Conservation (phyloP, 306 rosid genomes). For the Lathyrus sativus region DNA sequence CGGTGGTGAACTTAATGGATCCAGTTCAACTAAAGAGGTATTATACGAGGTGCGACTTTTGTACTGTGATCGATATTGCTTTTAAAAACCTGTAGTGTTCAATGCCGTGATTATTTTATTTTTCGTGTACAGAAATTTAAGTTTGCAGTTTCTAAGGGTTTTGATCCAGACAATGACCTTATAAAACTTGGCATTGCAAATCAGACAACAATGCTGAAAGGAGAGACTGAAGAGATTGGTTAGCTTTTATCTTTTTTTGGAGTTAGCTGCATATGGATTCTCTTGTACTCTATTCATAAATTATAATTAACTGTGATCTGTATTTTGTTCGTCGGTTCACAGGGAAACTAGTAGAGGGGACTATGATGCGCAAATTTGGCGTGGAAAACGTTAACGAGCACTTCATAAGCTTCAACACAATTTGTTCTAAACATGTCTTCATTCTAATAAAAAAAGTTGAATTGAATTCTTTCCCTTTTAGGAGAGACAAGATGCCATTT, state of each 20-base stretch:
- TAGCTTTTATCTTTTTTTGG: conserved; percentile 32
- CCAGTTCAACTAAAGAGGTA: conserved; percentile 85
- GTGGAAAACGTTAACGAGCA: conserved; percentile 80
- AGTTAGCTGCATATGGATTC: neutral
- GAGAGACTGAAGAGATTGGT: conserved; percentile 99
- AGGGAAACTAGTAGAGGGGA: conserved; percentile 86
- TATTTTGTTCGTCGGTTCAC: conserved; percentile 34
- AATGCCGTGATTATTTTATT: conserved; percentile 31
- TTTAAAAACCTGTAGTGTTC: neutral
- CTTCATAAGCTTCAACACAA: conserved; percentile 92
- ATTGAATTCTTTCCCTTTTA: conserved; percentile 36
- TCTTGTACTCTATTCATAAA: conserved; percentile 13
- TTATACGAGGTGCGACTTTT: conserved; percentile 62
- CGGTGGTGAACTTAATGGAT: conserved; percentile 82
- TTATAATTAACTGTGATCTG: conserved; percentile 12
- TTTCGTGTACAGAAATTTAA: conserved; percentile 75
- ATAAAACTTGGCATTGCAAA: conserved; percentile 81
- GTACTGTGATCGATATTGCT: conserved; percentile 25
- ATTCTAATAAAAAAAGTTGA: conserved; percentile 16
- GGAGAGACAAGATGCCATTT: conserved; percentile 99
- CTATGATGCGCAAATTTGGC: conserved; percentile 85
- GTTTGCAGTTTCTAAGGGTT: conserved; percentile 76
- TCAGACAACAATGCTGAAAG: conserved; percentile 99
- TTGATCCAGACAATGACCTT: conserved; percentile 82
- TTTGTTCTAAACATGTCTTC: conserved; percentile 37